Conservation (phyloP, 2,329 filamentous ascomycete species). For the Calonectria crousiana region DNA sequence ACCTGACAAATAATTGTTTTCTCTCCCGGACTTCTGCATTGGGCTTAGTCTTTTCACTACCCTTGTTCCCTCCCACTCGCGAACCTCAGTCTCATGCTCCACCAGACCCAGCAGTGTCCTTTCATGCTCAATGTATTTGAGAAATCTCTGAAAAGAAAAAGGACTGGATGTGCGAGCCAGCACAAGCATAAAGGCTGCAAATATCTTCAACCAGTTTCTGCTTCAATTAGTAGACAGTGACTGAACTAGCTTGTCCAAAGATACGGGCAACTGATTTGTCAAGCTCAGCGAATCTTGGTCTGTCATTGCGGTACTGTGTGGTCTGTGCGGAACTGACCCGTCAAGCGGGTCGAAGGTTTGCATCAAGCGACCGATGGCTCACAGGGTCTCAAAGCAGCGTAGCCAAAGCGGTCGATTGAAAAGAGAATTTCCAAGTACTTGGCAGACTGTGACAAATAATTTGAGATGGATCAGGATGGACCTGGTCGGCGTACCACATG, state of each 20-base stretch:
- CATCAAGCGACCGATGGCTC: background rate
- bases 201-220: background rate
- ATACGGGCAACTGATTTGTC: background rate
- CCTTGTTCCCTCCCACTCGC: background rate
- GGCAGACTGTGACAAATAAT: background rate
- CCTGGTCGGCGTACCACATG: background rate
- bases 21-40: constrained; percentile 8
- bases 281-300: background rate
- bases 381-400: background rate
- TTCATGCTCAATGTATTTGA: background rate
- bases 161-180: background rate
- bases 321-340: background rate
- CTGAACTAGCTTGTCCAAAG: background rate
- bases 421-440: background rate
- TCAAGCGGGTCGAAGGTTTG: background rate
- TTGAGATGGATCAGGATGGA: background rate
- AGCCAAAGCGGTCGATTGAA: background rate
- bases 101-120: background rate
- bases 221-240: background rate
- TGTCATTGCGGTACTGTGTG: background rate
- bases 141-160: background rate
- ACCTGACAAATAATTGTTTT: constrained; percentile 6
- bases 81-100: background rate
- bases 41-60: background rate
- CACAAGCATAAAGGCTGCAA: background rate